Base-by-base conservation (phyloP, 129 eudicot species). In the Flaveria robusta region DNA sequence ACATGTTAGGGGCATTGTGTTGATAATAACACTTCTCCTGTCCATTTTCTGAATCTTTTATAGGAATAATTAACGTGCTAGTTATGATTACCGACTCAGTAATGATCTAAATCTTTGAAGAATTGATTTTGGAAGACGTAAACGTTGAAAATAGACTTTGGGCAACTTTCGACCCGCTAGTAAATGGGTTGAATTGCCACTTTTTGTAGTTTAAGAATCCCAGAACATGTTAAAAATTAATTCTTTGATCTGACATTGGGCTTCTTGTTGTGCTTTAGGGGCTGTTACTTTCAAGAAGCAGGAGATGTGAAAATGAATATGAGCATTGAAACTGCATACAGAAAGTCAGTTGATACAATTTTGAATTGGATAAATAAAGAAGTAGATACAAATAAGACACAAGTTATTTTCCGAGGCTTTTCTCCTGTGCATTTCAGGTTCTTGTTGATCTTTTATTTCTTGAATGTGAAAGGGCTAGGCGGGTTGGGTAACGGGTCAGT, bases 341-440 rank as follows among this genome's bases (percentile, higher is more conserved):
- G 42, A 24, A 83, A 88, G 78, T 93, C 98, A 0, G 76, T 91
- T 47, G 83, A 79, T 84, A 93, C 97, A 63, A 69, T 91, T 70
- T 70, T 81, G 62, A 70, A 84, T 49, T 93, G 97, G 96, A 81
- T 93, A 41, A 74, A 52, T 74, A 81, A 74, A 29, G 91, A 91
- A 87, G 87, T 93, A 19, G 79, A 93, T 52, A 72, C 68, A 39
- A 78, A 81, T 52, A 87, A 84, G 86, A 87, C 97, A 9, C 95
- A 84, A 71, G 90, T 93, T 64, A 27, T 90, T 76, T 91, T 88
- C 74, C 85, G 98, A 68, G 79, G 89, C 83, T 93, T 83, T 86
- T 87, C 98, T 84, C 97, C 98, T 5, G 97, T 93, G 34, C 98
- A 93, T 82, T 93, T 88, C 87, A 88, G 98, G 98, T 93, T 77